These are phyloP conservation scores for Eucalyptus microcorys DNA, from an alignment of 345 rosid genomes.

Conservation along the genomic window DNA sequence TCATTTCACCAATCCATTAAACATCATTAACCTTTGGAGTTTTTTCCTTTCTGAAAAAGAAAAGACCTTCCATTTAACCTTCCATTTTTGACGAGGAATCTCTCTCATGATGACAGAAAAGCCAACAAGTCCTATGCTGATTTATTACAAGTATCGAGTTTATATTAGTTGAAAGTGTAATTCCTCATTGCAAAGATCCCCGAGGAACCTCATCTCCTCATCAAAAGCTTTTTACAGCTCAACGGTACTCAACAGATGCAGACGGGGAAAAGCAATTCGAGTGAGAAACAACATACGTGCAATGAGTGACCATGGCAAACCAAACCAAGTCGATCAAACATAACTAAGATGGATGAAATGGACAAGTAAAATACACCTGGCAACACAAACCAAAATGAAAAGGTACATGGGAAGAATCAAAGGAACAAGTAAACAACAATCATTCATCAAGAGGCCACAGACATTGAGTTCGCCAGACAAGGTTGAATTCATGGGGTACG, in stretches of 20 bases:
- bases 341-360: not conserved
- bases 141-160: not conserved
- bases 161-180: not conserved
- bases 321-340: not conserved
- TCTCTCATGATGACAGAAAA: not conserved
- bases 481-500: not conserved
- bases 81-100: not conserved
- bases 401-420: not conserved
- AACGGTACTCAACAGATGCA: not conserved
- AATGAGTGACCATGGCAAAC: not conserved
- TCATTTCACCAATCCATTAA: not conserved
- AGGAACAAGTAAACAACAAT: not conserved
- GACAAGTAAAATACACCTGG: not conserved
- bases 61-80: not conserved
- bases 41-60: not conserved
- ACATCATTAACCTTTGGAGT: not conserved
- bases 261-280: not conserved
- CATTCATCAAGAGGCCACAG: not conserved
- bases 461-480: not conserved
- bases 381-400: not conserved
- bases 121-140: not conserved
- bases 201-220: not conserved
- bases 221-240: not conserved
- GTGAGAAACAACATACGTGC: not conserved
- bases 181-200: not conserved